Conservation (phyloP, 192 early-diverging fungal genomes). For the Backusella psychrophila region DNA sequence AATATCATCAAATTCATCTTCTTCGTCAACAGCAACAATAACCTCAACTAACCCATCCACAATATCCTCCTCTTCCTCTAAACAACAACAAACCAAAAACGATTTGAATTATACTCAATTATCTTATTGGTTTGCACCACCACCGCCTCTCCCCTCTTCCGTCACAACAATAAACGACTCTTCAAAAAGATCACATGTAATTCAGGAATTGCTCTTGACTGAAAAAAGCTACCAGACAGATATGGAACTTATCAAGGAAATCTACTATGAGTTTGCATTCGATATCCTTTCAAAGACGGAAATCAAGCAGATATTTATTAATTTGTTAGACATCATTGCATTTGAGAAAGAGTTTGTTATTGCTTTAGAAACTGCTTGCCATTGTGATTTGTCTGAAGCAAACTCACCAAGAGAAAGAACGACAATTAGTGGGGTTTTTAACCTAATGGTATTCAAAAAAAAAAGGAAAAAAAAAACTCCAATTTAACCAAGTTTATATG, state of each 20-base stretch:
- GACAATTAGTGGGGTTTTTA: constrained; percentile 51
- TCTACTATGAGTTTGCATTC: constrained; percentile 63
- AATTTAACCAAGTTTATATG: not conserved
- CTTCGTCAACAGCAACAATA: not conserved
- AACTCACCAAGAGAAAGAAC: constrained; percentile 10
- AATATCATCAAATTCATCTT: not conserved
- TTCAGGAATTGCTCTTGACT: constrained; percentile 76
- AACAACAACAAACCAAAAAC: not conserved
- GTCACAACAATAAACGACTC: not conserved
- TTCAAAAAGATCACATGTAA: constrained; percentile 37
- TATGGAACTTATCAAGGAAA: constrained; percentile 69
- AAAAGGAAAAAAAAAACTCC: not conserved
- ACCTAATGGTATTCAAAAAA: constrained; percentile 38
- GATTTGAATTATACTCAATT: constrained; percentile 5
- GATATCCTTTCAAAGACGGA: constrained; percentile 56
- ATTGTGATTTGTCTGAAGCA: constrained; percentile 22
- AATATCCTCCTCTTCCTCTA: not conserved
- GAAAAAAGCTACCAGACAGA: constrained; percentile 76
- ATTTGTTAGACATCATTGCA: constrained; percentile 73
- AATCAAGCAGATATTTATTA: constrained; percentile 72
- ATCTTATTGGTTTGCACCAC: constrained; percentile 2
- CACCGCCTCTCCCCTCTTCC: not conserved
- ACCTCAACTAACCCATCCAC: not conserved
- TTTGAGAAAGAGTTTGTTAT: constrained; percentile 66
- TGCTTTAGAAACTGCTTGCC: constrained; percentile 59